Conservation (phyloP, 2,329 filamentous ascomycete genomes). For the Ophiocordyceps sinensis region DNA sequence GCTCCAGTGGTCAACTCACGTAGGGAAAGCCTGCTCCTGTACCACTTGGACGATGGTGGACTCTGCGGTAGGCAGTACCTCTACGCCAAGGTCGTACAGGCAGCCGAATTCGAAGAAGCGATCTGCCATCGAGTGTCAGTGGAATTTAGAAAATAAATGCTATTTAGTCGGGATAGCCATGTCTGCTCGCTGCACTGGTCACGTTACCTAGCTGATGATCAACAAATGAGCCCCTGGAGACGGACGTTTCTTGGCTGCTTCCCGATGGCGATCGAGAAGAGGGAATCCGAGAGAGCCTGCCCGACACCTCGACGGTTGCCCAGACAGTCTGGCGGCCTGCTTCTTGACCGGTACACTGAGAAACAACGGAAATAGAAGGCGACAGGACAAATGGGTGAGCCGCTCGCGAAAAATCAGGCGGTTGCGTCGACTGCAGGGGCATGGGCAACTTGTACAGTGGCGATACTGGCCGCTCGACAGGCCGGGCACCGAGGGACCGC, state of each 20-base stretch:
- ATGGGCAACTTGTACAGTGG: neutral
- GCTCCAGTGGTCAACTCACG: slow-evolving; percentile 16
- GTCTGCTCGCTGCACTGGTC: neutral
- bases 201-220: slow-evolving; percentile 8
- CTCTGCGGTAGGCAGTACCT: slow-evolving; percentile 26
- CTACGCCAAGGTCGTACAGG: slow-evolving; percentile 32
- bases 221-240: slow-evolving; percentile 4
- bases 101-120: slow-evolving; percentile 27
- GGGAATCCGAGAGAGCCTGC: slow-evolving; percentile 17
- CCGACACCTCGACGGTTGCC: slow-evolving; percentile 34
- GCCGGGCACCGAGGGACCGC: neutral
- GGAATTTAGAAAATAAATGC: too few relatives aligned
- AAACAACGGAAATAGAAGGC: slow-evolving; percentile 27
- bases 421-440: neutral
- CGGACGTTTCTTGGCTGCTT: neutral
- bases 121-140: slow-evolving; percentile 11
- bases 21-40: slow-evolving; percentile 26
- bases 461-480: neutral
- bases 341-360: slow-evolving; percentile 22
- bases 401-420: neutral
- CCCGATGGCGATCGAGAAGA: slow-evolving; percentile 1
- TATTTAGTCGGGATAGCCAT: too few relatives aligned
- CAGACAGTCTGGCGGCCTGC: slow-evolving; percentile 23
- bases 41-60: slow-evolving; percentile 31
- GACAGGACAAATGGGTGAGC: slow-evolving; percentile 17